Percentiles rank a stretch among this genome's conserved stretches.
Conservation (phyloP, 495 filamentous ascomycete species). For the Xylaria palmicola region DNA sequence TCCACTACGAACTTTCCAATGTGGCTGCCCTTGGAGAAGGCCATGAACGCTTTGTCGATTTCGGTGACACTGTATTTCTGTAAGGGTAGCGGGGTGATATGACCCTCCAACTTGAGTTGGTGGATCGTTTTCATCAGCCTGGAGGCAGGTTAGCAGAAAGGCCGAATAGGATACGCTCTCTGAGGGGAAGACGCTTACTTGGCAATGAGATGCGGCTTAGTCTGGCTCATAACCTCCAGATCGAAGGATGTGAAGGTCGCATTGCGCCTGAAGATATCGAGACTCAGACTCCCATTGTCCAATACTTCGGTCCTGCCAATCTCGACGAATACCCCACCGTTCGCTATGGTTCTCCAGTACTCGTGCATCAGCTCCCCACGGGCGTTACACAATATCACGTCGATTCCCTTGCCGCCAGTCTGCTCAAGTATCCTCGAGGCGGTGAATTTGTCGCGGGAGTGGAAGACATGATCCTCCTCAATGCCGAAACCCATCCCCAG, state of each 20-base stretch:
- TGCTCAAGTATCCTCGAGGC: slow-evolving; percentile 38
- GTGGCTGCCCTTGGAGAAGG: slow-evolving; percentile 21
- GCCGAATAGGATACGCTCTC: not conserved
- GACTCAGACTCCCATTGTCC: slow-evolving; percentile 27
- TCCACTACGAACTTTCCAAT: slow-evolving; percentile 33
- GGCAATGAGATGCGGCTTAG: not conserved
- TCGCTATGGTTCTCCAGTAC: slow-evolving; percentile 49
- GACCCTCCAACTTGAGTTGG: not conserved
- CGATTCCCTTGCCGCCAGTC: slow-evolving; percentile 51
- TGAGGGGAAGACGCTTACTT: not conserved
- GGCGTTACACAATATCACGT: slow-evolving; percentile 57
- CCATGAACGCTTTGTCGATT: slow-evolving; percentile 15
- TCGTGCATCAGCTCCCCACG: slow-evolving; percentile 53
- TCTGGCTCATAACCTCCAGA: not conserved
- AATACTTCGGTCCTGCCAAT: slow-evolving; percentile 45
- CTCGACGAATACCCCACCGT: slow-evolving; percentile 55
- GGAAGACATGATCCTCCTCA: slow-evolving; percentile 49
- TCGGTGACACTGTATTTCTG: not conserved
- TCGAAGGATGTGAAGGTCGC: slow-evolving; percentile 30
- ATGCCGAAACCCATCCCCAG: slow-evolving; percentile 47
- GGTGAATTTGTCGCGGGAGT: slow-evolving; percentile 36
- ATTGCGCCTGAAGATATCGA: slow-evolving; percentile 40
- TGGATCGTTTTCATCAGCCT: not conserved
- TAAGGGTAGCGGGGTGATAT: not conserved
- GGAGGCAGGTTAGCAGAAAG: too few species aligned